phyloP scores from a whole-genome alignment of 768 basidiomycete genomes.

The Mycena metata region DNA sequence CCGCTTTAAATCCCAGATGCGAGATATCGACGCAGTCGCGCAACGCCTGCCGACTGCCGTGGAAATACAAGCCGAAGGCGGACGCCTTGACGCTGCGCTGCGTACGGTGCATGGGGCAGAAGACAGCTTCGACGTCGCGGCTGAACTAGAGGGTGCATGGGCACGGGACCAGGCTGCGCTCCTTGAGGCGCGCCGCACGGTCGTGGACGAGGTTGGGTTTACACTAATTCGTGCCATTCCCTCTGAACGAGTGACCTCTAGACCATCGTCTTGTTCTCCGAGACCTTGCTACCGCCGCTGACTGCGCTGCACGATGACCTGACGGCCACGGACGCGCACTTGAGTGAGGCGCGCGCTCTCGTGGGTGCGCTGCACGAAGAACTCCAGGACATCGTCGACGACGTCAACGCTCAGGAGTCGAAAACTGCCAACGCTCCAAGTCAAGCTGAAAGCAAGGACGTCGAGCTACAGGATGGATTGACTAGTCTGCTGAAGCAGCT shows the following conservation, averaged over 20 bases:
- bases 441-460: conserved; percentile 25
- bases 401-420: conserved; percentile 14
- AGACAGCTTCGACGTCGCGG: conserved; percentile 37
- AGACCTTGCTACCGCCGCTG: conserved; percentile 43
- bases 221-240: neutral
- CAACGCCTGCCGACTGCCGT: conserved; percentile 9
- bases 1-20: conserved; percentile 25
- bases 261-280: conserved; percentile 40
- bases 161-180: conserved; percentile 45
- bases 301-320: conserved; percentile 41
- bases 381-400: conserved; percentile 44
- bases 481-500: conserved; percentile 35
- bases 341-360: conserved; percentile 48
- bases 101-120: neutral
- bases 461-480: conserved; percentile 36
- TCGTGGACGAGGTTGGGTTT: conserved; percentile 45
- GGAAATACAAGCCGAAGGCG: conserved; percentile 23
- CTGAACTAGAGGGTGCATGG: conserved; percentile 49
- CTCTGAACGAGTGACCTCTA: conserved; percentile 16
- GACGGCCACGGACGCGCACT: conserved; percentile 30
- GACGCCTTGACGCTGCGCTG: conserved; percentile 20
- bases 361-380: conserved; percentile 52
- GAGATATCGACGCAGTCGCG: conserved; percentile 13
- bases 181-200: conserved; percentile 40
- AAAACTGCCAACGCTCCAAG: neutral